Base-by-base conservation (phyloP, 371 early-diverging fungal species). In the Furculomyces boomerangus region DNA sequence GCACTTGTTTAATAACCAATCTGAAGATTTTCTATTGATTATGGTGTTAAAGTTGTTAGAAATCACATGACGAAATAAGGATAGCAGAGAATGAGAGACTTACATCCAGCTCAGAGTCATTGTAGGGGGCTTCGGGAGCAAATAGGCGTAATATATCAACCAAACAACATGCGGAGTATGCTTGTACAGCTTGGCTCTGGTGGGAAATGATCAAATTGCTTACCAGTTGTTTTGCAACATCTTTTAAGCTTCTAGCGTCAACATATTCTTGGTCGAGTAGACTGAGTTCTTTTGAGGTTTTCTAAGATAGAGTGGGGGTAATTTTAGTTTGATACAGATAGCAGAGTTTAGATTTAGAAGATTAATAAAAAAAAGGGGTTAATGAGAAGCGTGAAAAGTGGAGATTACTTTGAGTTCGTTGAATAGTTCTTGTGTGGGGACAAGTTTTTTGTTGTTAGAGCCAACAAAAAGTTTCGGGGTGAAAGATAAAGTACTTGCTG, bases 121-220 rank as follows among this genome's bases (percentile, higher is more conserved):
- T 71, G 66, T 88, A 93, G 1, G 95, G 97, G 1, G 90, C 86
- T 35, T 89, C 84, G 5, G 95, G 94, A 2, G 93, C 95, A 66
- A 79, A 90, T 22, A 97, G 68, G 29, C 93, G 75, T 50, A 97
- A 74, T 1, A 93, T 71, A 59, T 94, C 97, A 0, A 90, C 88
- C 24, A 93, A 67, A 65, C 93, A 93, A 68, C 90, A 88, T 0
- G 91, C 84, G 1, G 80, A 75, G 22, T 83, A 73, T 14, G 80
- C 75, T 43, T 74, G 76, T 16, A 93, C 84, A 1, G 81, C 83
- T 31, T 78, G 75, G 63, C 89, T 88, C 51, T 78, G 80, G 67
- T 90, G 90, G 32, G 67, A 60, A 20, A 87, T 56, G 28, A 93
- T 68, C 37, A 79, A 66, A 13, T 76, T 60, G 18, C 76, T 69